Base-by-base conservation (phyloP, 2,329 filamentous ascomycete genomes). In the Sclerotinia trifoliorum region DNA sequence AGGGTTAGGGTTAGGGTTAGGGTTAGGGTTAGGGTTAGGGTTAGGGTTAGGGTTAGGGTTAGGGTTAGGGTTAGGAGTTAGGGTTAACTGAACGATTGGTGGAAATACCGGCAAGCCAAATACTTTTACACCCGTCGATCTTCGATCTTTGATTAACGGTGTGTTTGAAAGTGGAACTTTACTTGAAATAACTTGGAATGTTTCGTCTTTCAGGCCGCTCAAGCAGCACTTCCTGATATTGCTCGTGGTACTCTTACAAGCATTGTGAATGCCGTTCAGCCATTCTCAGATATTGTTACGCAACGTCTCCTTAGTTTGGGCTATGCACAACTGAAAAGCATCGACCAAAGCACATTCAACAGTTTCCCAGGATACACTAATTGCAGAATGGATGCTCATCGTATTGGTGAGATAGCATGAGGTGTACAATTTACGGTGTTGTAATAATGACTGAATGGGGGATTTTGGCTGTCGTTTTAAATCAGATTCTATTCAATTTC, bases 41-140 rank as follows among this genome's bases (percentile, higher is more conserved):
- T n/a, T n/a, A n/a, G n/a, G n/a, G n/a, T n/a, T n/a, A n/a, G n/a
- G n/a, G n/a, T n/a, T n/a, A n/a, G n/a, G n/a, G n/a, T n/a, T n/a
- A n/a, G n/a, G n/a, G n/a, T n/a, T n/a, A n/a, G n/a, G n/a, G n/a
- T n/a, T n/a, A n/a, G n/a, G n/a, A n/a, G n/a, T n/a, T n/a, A n/a
- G n/a, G n/a, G n/a, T n/a, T n/a, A n/a, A n/a, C n/a, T n/a, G n/a
- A n/a, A n/a, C n/a, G n/a, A 79, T 86, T 19, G 84, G 84, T 11
- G 84, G 84, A 15, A 86, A 86, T 71, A 80, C 80, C 4, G 83
- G 83, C n/a, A 78, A 77, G 1, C 79, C 82, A 11, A 82, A 86
- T 75, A 82, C 79, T n/a, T 86, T 85, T 71, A 77, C 80, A 5
- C 83, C 83, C 4, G 73, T 86, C 64, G 75, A 82, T 70, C 51